phyloP scores from a whole-genome alignment of 1,139 yeast species.

The Suhomyces yuchorum region DNA sequence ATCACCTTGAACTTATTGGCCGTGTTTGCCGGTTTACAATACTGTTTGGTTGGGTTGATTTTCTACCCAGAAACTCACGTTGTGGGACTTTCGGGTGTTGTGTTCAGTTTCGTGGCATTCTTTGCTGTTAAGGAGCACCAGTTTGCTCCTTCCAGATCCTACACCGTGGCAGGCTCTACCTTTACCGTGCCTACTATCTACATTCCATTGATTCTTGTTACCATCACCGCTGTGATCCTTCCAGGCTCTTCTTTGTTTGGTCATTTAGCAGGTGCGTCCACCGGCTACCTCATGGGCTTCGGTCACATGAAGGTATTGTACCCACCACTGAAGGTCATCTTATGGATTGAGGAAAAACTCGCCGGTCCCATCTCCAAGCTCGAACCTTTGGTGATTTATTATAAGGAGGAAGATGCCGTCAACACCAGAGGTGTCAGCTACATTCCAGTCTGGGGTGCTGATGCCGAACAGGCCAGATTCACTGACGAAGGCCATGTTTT shows the following conservation, averaged over 20 bases:
- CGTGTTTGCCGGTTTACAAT: conserved; percentile 68
- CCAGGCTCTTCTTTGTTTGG: conserved; percentile 75
- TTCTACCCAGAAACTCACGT: conserved; percentile 58
- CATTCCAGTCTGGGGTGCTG: conserved; percentile 33
- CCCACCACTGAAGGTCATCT: conserved; percentile 68
- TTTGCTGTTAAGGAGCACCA: conserved; percentile 62
- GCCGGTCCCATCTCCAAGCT: conserved; percentile 52
- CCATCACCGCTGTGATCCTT: conserved; percentile 52
- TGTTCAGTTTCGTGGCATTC: conserved; percentile 69
- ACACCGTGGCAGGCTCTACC: conserved; percentile 26
- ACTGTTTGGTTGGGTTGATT: conserved; percentile 55
- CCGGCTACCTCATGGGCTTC: conserved; percentile 52
- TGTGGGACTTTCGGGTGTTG: conserved; percentile 74
- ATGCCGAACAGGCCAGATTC: conserved; percentile 28
- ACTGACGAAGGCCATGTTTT: conserved; percentile 39
- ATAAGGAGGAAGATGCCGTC: conserved; percentile 58
- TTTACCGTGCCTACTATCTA: conserved; percentile 60
- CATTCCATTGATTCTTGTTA: conserved; percentile 58
- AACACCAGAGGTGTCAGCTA: conserved; percentile 44
- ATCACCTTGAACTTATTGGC: conserved; percentile 75
- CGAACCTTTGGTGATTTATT: conserved; percentile 55
- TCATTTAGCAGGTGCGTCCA: conserved; percentile 52
- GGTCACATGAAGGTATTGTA: conserved; percentile 58
- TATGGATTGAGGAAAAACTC: conserved; percentile 64
- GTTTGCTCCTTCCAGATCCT: conserved; percentile 46